Base-by-base conservation (phyloP, 1,284 basidiomycete species). In the Tetrapyrgos nigripes region DNA sequence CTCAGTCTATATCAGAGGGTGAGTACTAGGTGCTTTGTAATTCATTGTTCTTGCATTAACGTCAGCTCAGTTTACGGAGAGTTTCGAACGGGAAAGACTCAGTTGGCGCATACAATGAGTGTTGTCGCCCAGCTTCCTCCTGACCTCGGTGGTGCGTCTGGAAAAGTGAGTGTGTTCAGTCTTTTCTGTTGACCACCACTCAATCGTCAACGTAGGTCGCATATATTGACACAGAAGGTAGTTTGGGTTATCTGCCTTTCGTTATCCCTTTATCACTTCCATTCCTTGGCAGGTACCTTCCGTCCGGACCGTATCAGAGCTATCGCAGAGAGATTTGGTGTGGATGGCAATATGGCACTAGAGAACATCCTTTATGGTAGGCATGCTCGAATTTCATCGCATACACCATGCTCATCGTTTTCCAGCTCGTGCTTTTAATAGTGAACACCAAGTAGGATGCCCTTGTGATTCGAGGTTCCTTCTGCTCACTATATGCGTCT, bases 1-100 rank as follows among this genome's bases (percentile, higher is more conserved):
- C 94, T 4, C 94, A 97, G 71, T 94, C 93, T 17, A 94, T 97
- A 63, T 91, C 93, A 13, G 95, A 96, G 89, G 89, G 93, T 88
- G 50, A 54, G 74, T 50, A 19, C 4, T 26, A 13, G 63, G 31
- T 47, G 23, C 13, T 45, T 1, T 40, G 8, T 27, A 50, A 35
- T 54, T 61, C 35, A 43, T 54, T 40, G 24, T 54, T 46, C 31
- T 29, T 43, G 19, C 5, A 50, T 4, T 33, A 10, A 17, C 23
- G 26, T 27, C 52, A 13, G 6, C 55, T 21, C 49, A 91, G 90
- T 92, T 1, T 92, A 92, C 66, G 91, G 91, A 55, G 88, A 93
- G 71, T 89, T 87, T 70, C 85, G 91, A 21, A 94, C 93, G 0
- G 92, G 92, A 43, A 94, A 97, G 78, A 97, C 95, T 4, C 95